Percentiles rank a stretch among this genome's conserved stretches.
phyloP scores from a whole-genome alignment of 1,284 basidiomycete species.

The Xerocomus minutiporus region DNA sequence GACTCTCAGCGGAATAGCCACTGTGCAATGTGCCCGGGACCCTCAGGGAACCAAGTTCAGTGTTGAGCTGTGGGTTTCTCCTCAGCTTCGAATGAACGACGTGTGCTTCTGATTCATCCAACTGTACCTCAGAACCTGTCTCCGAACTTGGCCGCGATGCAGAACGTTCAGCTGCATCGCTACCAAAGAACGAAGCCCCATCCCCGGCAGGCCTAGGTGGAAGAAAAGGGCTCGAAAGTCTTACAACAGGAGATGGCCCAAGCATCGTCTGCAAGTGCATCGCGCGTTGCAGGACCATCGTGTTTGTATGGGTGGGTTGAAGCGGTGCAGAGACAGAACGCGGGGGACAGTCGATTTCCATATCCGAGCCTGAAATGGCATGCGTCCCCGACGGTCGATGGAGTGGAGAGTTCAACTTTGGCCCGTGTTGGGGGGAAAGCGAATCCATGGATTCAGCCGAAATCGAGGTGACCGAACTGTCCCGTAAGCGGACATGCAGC shows the following conservation, averaged over 20 bases:
- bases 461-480: conserved; percentile 30
- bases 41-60: background rate
- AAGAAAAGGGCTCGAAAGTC: conserved; percentile 17
- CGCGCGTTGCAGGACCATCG: background rate
- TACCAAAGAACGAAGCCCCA: conserved; percentile 1
- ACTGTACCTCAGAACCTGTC: conserved; percentile 12
- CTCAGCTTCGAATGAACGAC: background rate
- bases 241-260: conserved; percentile 15
- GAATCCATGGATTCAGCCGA: conserved; percentile 25
- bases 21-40: conserved; percentile 1
- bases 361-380: conserved; percentile 16
- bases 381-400: conserved; percentile 7
- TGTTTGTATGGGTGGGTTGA: conserved; percentile 5
- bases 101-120: conserved; percentile 11
- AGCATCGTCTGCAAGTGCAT: conserved; percentile 3
- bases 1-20: background rate
- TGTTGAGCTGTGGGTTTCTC: conserved; percentile 4
- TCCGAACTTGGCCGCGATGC: conserved; percentile 15
- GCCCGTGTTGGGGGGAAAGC: conserved; percentile 3
- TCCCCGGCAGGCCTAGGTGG: background rate
- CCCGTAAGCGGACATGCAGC: conserved; percentile 22
- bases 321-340: conserved; percentile 22
- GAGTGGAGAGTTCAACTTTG: conserved; percentile 3
- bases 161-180: conserved; percentile 6
- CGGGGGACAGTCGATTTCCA: conserved; percentile 28